phyloP scores from a whole-genome alignment of 805 yeast genomes.

The Yamadazyma paraphyllophila region DNA sequence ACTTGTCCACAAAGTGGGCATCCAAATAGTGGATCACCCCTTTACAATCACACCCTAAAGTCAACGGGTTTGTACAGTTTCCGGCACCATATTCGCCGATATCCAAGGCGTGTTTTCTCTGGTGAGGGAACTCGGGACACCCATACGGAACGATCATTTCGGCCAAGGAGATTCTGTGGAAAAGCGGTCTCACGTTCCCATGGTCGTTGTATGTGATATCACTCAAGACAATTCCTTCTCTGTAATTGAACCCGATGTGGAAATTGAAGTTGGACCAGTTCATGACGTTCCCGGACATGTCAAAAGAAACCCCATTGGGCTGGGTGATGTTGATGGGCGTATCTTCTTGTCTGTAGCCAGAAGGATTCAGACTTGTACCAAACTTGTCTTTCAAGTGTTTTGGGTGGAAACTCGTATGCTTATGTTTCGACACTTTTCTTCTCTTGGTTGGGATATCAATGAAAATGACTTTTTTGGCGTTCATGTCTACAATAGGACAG shows the following conservation, averaged over 20 bases:
- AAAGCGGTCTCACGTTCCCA: constrained; percentile 68
- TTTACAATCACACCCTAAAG: constrained; percentile 82
- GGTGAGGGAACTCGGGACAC: constrained; percentile 75
- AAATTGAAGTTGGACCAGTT: constrained; percentile 75
- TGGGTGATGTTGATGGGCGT: constrained; percentile 72
- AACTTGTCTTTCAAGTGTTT: constrained; percentile 57
- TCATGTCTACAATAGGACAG: constrained; percentile 79
- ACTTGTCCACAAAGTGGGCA: constrained; percentile 67
- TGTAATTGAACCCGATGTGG: constrained; percentile 81
- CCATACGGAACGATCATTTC: constrained; percentile 90
- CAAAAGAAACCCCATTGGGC: constrained; percentile 81
- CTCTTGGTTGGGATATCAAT: constrained; percentile 76
- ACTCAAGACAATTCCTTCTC: constrained; percentile 79
- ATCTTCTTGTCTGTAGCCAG: constrained; percentile 56
- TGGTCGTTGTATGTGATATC: constrained; percentile 75
- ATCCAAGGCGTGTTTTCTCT: constrained; percentile 83
- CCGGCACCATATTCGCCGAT: constrained; percentile 90
- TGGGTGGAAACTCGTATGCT: constrained; percentile 71
- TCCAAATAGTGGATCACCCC: constrained; percentile 82
- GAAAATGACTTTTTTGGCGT: constrained; percentile 62
- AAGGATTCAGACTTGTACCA: constrained; percentile 47
- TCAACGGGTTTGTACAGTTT: constrained; percentile 74
- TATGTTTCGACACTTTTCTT: constrained; percentile 65
- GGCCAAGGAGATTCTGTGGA: constrained; percentile 73
- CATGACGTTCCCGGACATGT: constrained; percentile 65